A percentile compares a stretch with the other conserved stretches of the same genome.
Conservation (phyloP, 352 stramenopile genomes). For the Globisporangium perplexum region DNA sequence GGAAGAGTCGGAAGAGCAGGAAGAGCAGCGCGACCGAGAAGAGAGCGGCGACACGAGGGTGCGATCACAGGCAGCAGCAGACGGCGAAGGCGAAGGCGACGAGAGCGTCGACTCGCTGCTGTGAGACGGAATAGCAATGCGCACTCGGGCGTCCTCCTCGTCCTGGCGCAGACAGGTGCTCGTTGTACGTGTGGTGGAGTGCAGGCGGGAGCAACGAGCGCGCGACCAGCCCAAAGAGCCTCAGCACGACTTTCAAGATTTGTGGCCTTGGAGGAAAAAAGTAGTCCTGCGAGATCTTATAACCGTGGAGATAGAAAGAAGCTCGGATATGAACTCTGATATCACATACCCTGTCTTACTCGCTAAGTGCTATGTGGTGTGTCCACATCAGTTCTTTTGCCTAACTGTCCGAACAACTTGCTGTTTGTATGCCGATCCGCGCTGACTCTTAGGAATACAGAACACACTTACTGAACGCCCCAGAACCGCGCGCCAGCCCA, state of each 20-base stretch:
- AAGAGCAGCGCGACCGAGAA: background rate
- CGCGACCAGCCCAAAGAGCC: no score
- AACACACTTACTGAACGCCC: background rate
- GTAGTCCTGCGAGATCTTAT: no score
- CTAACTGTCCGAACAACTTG: background rate
- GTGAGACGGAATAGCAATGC: background rate
- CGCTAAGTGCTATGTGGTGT: background rate
- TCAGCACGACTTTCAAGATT: no score
- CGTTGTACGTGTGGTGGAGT: no score
- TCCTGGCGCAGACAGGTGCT: no score
- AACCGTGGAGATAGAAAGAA: no score
- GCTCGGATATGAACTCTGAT: no score
- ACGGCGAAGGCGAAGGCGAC: background rate
- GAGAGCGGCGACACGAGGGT: background rate
- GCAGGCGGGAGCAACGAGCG: no score
- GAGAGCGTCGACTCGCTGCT: conserved; percentile 1
- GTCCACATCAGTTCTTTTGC: background rate
- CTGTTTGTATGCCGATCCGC: background rate
- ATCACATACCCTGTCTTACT: background rate
- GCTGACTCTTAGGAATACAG: background rate
- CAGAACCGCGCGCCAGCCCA: background rate
- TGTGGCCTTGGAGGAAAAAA: no score
- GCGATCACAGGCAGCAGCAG: background rate
- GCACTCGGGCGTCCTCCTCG: no score
- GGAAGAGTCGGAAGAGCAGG: background rate